Percentiles rank a stretch among this genome's conserved stretches.
These are phyloP conservation scores for Ganoderma boninense DNA, from an alignment of 1,284 basidiomycete species.

Conservation along the genomic window DNA sequence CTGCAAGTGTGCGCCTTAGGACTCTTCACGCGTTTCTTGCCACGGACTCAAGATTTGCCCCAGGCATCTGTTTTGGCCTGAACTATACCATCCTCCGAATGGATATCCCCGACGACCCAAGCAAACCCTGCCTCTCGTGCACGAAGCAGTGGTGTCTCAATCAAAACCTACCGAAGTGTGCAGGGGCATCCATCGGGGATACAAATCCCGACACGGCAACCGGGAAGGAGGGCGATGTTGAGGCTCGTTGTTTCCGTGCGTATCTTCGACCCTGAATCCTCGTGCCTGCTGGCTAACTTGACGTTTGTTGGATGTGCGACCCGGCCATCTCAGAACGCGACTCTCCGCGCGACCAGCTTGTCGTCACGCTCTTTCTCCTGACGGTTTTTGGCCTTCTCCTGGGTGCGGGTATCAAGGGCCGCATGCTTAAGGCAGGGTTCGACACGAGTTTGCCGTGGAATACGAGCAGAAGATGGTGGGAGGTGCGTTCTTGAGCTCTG, in stretches of 20 bases:
- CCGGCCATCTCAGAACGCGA: constrained; percentile 66
- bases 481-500: constrained; percentile 53
- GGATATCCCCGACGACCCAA: constrained; percentile 82
- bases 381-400: constrained; percentile 86
- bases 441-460: constrained; percentile 70
- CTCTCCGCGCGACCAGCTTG: constrained; percentile 89
- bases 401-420: constrained; percentile 82
- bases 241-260: constrained; percentile 95
- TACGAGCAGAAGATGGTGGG: constrained; percentile 77
- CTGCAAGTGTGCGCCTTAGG: constrained; percentile 73
- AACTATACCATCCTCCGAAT: constrained; percentile 91
- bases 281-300: constrained; percentile 20
- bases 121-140: constrained; percentile 91
- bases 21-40: constrained; percentile 9
- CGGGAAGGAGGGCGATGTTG: constrained; percentile 96
- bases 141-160: constrained; percentile 96
- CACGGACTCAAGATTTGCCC: neutral
- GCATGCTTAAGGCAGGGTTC: constrained; percentile 81
- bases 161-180: constrained; percentile 88
- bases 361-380: constrained; percentile 90
- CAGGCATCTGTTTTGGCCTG: constrained; percentile 90
- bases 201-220: constrained; percentile 92
- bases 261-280: constrained; percentile 39
- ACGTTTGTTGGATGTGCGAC: constrained; percentile 5
- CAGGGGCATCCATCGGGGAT: constrained; percentile 85